Evolutionary conservation across 2,329 filamentous ascomycete species (phyloP).

Genomic region (Aspergillus ibericus): DNA sequence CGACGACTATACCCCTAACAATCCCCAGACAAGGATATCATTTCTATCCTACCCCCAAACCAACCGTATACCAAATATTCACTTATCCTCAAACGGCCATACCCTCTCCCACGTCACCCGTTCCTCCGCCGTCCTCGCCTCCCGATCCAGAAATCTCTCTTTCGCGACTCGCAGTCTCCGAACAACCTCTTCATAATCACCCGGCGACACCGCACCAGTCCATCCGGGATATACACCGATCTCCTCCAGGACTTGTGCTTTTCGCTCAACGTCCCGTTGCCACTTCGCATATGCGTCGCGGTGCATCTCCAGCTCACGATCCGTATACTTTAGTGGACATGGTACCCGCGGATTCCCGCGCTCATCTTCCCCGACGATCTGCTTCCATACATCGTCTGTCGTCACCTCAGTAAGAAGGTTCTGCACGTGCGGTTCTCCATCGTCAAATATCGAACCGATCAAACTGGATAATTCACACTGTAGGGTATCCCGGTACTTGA

Average conservation of each 20-base stretch:
- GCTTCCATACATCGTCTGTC: conserved; percentile 13
- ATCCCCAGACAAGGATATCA: too few species aligned
- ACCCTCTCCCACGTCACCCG: conserved; percentile 7
- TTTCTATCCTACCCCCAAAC: too few species aligned
- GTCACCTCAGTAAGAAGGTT: conserved; percentile 10
- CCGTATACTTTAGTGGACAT: conserved; percentile 17
- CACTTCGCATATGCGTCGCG: conserved; percentile 15
- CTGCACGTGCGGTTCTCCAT: conserved; percentile 18
- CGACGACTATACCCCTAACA: too few species aligned
- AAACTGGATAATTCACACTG: conserved; percentile 8
- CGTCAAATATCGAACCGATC: conserved; percentile 17
- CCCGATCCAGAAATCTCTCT: too few species aligned
- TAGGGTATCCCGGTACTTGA: conserved; percentile 14
- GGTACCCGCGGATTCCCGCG: conserved; percentile 10
- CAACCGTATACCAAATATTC: too few species aligned
- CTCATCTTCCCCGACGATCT: conserved; percentile 14
- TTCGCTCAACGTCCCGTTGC: conserved; percentile 20
- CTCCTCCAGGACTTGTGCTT: conserved; percentile 16
- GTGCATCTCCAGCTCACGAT: conserved; percentile 13
- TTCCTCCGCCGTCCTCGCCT: too few species aligned
- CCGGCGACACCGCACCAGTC: conserved; percentile 19
- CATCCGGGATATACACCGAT: conserved; percentile 21
- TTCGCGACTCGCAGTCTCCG: too few species aligned
- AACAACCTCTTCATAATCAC: conserved; percentile 10
- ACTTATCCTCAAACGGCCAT: conserved; percentile 15